Base-by-base conservation (phyloP, 1,284 basidiomycete species). In the Puccinia coronata region DNA sequence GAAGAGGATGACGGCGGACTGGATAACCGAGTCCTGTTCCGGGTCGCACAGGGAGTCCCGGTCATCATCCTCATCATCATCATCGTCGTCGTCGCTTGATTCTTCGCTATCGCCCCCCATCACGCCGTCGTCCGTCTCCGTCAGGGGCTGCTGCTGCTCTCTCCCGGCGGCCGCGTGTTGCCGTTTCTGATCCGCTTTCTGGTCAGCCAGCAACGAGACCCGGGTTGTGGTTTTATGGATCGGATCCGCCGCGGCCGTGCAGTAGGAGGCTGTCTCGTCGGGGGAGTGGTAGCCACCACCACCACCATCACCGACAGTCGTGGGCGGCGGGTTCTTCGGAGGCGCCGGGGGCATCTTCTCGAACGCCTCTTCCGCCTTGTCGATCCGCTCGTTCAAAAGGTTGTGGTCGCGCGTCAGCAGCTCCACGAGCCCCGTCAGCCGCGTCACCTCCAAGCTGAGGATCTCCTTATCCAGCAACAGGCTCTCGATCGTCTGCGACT, bases 391-490 rank as follows among this genome's bases (percentile, higher is more conserved):
- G 41, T 61, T 74, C 20, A 74, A n/a, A 2, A 61, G 36, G 28
- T 74, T 74, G 47, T 74, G 72, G 39, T 74, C 72, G 16, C 72
- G 28, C 20, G 72, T 55, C 18, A 74, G 43, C 6, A 74, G 51
- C 34, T 74, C 69, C n/a, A 71, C 75, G 11, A 77, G 25, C 4
- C 75, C 75, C 9, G 75, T 77, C 59, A 77, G 47, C 12, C 75
- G 59, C 3, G 59, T 47, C 23, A 77, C 75, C 28, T 77, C 75
- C 18, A 77, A n/a, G 14, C 31, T 49, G 2, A 77, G 61, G 18
- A 77, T 47, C 31, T 77, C 75, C 75, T 77, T 77, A 34, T 77
- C 61, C 16, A 77, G 12, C 43, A 77, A 65, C 4, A 77, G 31
- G 1, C 41, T 23, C 61, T 77, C 75, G 43, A 77, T 77, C 41